Percentiles rank a stretch among this genome's conserved stretches.
Conservation (phyloP, 2,329 filamentous ascomycete species). For the Colletotrichum salicis region DNA sequence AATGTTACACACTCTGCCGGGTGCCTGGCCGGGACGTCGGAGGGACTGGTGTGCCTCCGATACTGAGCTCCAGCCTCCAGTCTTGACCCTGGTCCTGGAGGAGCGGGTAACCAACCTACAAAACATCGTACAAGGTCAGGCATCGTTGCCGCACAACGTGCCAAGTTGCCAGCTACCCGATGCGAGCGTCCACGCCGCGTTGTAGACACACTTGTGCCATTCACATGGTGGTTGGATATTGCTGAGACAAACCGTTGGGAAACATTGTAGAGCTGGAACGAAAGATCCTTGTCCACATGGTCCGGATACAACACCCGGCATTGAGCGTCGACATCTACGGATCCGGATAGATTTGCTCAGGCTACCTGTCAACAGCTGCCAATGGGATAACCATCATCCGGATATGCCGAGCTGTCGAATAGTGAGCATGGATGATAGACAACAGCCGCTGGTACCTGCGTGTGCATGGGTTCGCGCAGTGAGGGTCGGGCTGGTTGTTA, state of each 20-base stretch:
- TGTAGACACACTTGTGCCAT: neutral
- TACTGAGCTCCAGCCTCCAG: neutral
- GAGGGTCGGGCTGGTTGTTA: neutral
- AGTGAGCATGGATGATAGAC: neutral
- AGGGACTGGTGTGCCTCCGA: neutral
- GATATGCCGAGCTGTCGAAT: conserved; percentile 1
- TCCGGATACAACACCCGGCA: conserved; percentile 4
- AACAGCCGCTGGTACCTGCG: conserved; percentile 17
- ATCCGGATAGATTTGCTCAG: neutral
- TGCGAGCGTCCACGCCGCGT: neutral
- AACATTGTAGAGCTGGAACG: neutral
- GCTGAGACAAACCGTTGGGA: neutral
- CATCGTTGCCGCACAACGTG: neutral
- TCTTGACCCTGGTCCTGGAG: neutral
- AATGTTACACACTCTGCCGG: conserved; percentile 8
- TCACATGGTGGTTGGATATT: neutral
- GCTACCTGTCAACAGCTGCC: conserved; percentile 9
- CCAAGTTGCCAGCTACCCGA: neutral
- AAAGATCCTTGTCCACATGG: neutral
- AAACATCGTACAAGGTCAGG: neutral
- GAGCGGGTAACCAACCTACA: neutral
- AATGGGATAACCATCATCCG: neutral
- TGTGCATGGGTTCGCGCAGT: neutral
- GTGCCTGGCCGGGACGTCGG: neutral
- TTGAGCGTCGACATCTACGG: neutral